Base-by-base conservation (phyloP, 2,329 filamentous ascomycete genomes). In the Aschersonia sp. region DNA sequence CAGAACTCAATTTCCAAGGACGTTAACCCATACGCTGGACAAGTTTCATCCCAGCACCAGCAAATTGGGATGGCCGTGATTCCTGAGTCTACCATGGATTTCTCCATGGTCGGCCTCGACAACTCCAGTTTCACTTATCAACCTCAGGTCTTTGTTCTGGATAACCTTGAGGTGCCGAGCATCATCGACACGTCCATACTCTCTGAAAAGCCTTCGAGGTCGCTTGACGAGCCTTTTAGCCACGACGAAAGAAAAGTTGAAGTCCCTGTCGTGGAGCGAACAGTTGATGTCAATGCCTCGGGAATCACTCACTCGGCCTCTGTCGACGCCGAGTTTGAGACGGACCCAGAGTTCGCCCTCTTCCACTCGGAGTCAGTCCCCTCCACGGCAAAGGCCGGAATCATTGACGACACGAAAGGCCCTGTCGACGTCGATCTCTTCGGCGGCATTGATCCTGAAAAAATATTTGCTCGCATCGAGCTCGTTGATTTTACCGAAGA, bases 41-140 rank as follows among this genome's bases (percentile, higher is more conserved):
- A 75, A 48, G 72, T 75, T 43, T 65, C 70, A 51, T 72, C 78
- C 46, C 73, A 78, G 56, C 20, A 20, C 20, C 76, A 82, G 53
- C 82, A 85, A 61, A 83, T 89, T 54, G 82, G 82, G 59, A 85
- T 94, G 75, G 79, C 84, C 50, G 84, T 89, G 75, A 80, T 94
- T 44, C 86, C 88, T 1, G 88, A 94, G 65, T 80, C 85, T 56
- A 73, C 69, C 47, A 72, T 89, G 64, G 85, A 94, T 58, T 82
- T 89, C 56, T 78, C 81, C 47, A 77, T 84, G 66, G 74, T 92
- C n/a, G 69, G 61, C 53, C 63, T 89, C 44, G 76, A 76, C 58
- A 61, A 66, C 47, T 63, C 68, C 48, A 69, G 70, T 50, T 80
- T 74, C 63, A 72, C 70, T 61, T 82, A 77, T 62, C 80, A 84